phyloP scores from a whole-genome alignment of 345 rosid species.

The Lenwebbia sp. region DNA sequence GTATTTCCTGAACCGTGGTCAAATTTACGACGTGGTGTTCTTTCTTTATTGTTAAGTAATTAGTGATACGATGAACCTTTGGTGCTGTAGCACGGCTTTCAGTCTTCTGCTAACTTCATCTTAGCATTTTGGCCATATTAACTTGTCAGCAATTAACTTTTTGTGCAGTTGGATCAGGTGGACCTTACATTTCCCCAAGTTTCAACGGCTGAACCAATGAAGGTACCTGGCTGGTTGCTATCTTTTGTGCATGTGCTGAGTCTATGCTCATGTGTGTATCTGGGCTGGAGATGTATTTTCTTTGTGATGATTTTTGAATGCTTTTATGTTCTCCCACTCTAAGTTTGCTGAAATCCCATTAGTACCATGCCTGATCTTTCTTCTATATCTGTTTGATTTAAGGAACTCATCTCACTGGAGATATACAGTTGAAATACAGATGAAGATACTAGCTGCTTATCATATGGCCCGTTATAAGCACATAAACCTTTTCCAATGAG shows the following conservation, averaged over 20 bases:
- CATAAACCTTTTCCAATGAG: neutral
- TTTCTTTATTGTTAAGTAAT: neutral
- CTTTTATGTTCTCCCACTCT: neutral
- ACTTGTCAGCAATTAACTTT: neutral
- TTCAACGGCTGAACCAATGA: slow-evolving; percentile 20
- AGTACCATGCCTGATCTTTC: neutral
- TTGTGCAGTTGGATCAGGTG: slow-evolving; percentile 59
- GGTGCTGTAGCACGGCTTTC: neutral
- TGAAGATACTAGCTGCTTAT: neutral
- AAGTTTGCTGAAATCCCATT: neutral
- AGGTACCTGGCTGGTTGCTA: slow-evolving; percentile 28
- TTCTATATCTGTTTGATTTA: neutral
- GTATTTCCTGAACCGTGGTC: neutral
- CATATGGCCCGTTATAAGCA: neutral
- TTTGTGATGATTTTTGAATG: neutral
- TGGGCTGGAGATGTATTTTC: neutral
- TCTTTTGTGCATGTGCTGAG: neutral
- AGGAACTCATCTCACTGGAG: neutral
- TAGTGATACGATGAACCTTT: neutral
- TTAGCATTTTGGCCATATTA: neutral
- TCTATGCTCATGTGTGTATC: neutral
- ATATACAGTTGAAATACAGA: neutral
- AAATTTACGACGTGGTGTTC: neutral
- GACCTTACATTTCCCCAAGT: slow-evolving; percentile 54
- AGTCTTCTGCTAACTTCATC: neutral